A percentile compares a stretch with the other conserved stretches of the same genome.
Evolutionary conservation across 1,284 basidiomycete genomes (phyloP).

Genomic region (Ganoderma sp.): DNA sequence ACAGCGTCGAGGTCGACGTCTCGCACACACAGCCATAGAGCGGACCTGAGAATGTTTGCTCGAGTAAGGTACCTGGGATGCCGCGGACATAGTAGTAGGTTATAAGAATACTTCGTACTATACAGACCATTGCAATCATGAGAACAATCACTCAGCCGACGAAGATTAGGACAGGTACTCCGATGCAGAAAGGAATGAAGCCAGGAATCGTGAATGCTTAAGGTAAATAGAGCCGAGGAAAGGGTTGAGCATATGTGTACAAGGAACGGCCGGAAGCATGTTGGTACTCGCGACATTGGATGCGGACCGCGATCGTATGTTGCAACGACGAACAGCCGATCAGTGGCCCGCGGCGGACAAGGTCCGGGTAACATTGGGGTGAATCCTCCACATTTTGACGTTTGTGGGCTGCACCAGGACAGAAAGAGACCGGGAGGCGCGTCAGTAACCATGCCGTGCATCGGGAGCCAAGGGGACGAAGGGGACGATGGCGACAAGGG

Average conservation of each 20-base stretch:
- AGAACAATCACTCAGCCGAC: neutral
- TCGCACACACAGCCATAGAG: neutral
- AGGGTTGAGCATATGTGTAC: neutral
- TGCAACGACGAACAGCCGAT: neutral
- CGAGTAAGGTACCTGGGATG: conserved; percentile 6
- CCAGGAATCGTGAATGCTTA: neutral
- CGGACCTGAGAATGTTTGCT: conserved; percentile 2
- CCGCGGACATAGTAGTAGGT: neutral
- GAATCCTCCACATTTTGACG: conserved; percentile 33
- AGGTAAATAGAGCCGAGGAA: neutral
- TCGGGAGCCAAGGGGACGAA: neutral
- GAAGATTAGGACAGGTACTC: conserved; percentile 5
- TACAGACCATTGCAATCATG: conserved; percentile 1
- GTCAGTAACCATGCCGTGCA: conserved; percentile 8
- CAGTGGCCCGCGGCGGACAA: conserved; percentile 27
- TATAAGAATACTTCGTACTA: conserved; percentile 2
- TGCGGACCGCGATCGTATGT: conserved; percentile 7
- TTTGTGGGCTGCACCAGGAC: conserved; percentile 22
- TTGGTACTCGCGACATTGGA: neutral
- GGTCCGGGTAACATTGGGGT: conserved; percentile 30
- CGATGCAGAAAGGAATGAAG: conserved; percentile 1
- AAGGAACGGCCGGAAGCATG: neutral
- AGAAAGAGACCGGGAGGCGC: neutral
- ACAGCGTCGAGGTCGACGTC: neutral
- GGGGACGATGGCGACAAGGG: neutral